Base-by-base conservation (phyloP, 352 stramenopile species). In the Chloridella minuta region DNA sequence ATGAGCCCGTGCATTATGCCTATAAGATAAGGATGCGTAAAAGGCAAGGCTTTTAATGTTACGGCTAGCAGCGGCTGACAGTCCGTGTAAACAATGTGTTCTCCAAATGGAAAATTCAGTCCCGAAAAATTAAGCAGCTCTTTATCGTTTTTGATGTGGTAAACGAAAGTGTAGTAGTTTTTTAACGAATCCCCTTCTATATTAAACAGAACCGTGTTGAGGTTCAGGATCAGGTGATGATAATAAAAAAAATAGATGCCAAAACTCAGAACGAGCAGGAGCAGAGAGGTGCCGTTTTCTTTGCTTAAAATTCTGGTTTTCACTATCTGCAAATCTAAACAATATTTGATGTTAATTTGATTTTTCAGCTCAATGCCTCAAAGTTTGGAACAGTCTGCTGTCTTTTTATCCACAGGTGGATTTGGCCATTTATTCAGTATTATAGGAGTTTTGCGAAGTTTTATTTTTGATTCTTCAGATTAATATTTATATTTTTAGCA, bases 141-240 rank as follows among this genome's bases (percentile, higher is more conserved):
- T 66, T 10, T 66, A 66, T 66, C 40, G 40, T 66, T 66, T 66
- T 66, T 66, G n/a, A 66, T 66, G n/a, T 66, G 40, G 40, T 66
- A 66, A 66, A 66, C 40, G n/a, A 66, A 66, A n/a, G 40, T 66
- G 40, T 66, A 66, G 40, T 66, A 66, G n/a, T 66, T 66, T 66
- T 66, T 66, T 66, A 66, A n/a, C 40, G 40, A 66, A 66, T 66
- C 40, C n/a, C 10, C 10, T 10, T 10, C n/a, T 66, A 66, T 66
- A n/a, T n/a, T 66, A 18, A n/a, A 66, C 10, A 66, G 40, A 66
- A 18, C n/a, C 10, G 10, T 66, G n/a, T 66, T 66, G 40, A 66
- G 40, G n/a, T 66, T 10, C 10, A 66, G 40, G 40, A 66, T 18
- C 10, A 66, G 10, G n/a, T 10, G n/a, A 66, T 66, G 40, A 66